phyloP scores from a whole-genome alignment of 768 basidiomycete species.

The Suillus cothurnatus region DNA sequence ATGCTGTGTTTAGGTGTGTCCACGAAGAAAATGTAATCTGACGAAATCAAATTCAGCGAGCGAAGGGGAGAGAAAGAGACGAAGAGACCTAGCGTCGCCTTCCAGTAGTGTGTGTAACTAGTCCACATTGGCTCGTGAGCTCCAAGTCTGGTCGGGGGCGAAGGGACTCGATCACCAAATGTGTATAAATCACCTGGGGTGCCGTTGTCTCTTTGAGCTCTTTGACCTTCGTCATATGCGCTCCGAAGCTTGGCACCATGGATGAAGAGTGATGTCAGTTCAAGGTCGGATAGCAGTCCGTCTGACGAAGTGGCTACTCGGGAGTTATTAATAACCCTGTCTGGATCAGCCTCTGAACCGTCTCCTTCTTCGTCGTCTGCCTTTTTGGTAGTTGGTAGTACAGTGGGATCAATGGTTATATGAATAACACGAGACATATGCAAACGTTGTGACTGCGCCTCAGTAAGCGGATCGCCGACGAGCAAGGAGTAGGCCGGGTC shows the following conservation, averaged over 20 bases:
- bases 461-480: conserved; percentile 57
- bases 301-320: conserved; percentile 60
- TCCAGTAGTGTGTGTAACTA: conserved; percentile 88
- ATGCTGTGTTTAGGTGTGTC: conserved; percentile 41
- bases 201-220: conserved; percentile 19
- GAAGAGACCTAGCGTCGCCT: conserved; percentile 67
- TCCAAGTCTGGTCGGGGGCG: conserved; percentile 50
- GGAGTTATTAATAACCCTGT: conserved; percentile 73
- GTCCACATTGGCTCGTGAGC: conserved; percentile 82
- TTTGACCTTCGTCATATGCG: conserved; percentile 63
- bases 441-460: conserved; percentile 54
- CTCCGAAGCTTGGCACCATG: conserved; percentile 50
- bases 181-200: conserved; percentile 32
- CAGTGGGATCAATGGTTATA: conserved; percentile 63
- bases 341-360: conserved; percentile 52
- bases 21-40: conserved; percentile 90
- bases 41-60: conserved; percentile 15
- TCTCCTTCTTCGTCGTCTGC: conserved; percentile 43
- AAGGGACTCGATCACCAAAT: conserved; percentile 52
- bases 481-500: conserved; percentile 84
- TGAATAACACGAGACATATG: conserved; percentile 72
- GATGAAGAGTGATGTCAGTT: conserved; percentile 50
- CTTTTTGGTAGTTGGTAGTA: conserved; percentile 33
- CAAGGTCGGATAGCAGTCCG: conserved; percentile 63
- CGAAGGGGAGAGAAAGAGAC: conserved; percentile 12